Evolutionary conservation across 352 stramenopile genomes (phyloP).

Genomic region (Pythium insidiosum): DNA sequence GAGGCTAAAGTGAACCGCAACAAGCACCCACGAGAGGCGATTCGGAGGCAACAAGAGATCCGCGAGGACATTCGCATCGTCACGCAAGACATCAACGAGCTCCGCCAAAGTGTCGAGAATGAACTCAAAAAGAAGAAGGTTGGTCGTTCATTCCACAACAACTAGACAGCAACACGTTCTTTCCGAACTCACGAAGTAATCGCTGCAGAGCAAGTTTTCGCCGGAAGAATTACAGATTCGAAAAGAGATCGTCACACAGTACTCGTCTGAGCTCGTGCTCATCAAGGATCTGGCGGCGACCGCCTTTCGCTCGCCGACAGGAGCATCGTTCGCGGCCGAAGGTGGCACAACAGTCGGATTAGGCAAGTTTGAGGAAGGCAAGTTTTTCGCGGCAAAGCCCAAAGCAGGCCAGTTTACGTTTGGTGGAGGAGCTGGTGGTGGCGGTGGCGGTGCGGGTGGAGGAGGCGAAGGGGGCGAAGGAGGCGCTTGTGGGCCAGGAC

Average conservation of each 20-base stretch:
- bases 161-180: not conserved
- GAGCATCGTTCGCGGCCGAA: constrained; percentile 32
- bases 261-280: constrained; percentile 64
- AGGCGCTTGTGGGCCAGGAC: constrained; percentile 16
- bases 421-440: constrained; percentile 11
- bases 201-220: constrained; percentile 59
- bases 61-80: constrained; percentile 72
- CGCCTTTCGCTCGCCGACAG: constrained; percentile 42
- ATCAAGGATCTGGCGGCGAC: constrained; percentile 69
- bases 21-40: constrained; percentile 74
- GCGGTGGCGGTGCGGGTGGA: constrained; percentile 13
- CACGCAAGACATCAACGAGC: constrained; percentile 63
- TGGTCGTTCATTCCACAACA: too few species aligned
- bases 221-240: constrained; percentile 67
- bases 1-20: constrained; percentile 50
- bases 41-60: constrained; percentile 72
- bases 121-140: constrained; percentile 84
- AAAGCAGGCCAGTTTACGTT: constrained; percentile 15
- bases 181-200: not conserved
- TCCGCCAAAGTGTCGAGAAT: constrained; percentile 57
- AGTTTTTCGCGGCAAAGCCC: constrained; percentile 37
- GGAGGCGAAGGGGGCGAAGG: constrained; percentile 22
- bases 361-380: constrained; percentile 55
- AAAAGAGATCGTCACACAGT: constrained; percentile 76
- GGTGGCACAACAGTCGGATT: constrained; percentile 30